Evolutionary conservation across 2,329 filamentous ascomycete species (phyloP).

Genomic region (Paecilomyces fulvus): DNA sequence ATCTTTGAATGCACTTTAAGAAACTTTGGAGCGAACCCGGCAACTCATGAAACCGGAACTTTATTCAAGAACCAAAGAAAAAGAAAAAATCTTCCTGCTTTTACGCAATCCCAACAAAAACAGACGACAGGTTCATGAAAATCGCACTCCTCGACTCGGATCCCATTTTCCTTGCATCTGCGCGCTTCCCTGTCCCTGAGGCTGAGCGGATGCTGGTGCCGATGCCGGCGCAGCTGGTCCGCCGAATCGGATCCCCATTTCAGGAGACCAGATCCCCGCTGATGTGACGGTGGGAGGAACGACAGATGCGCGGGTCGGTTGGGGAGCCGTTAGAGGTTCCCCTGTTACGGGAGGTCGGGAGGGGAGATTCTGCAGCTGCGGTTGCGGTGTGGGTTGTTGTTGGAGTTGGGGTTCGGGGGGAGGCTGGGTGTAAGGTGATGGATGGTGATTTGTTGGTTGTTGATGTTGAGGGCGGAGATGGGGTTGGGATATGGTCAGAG

Average conservation of each 20-base stretch:
- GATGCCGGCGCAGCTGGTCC: conserved; percentile 24
- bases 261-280: conserved; percentile 65
- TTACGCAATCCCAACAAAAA: neutral
- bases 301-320: conserved; percentile 34
- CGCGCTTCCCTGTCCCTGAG: conserved; percentile 13
- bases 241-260: conserved; percentile 72
- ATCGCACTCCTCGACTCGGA: conserved; percentile 50
- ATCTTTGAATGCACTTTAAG: no score
- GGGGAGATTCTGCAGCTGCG: conserved; percentile 34
- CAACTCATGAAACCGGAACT: neutral
- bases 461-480: conserved; percentile 25
- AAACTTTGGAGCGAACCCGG: no score
- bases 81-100: neutral
- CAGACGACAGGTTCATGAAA: conserved; percentile 28
- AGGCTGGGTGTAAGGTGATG: conserved; percentile 5
- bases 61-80: neutral
- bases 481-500: conserved; percentile 40
- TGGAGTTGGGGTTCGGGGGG: conserved; percentile 10
- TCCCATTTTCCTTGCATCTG: conserved; percentile 47
- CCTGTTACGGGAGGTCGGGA: conserved; percentile 25
- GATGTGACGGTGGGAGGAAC: conserved; percentile 47
- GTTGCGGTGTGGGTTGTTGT: conserved; percentile 30
- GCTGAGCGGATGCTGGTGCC: neutral
- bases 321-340: conserved; percentile 38
- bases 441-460: conserved; percentile 23